Percentiles rank a stretch among this genome's conserved stretches.
phyloP scores from a whole-genome alignment of 306 rosid species.

The Cercis canadensis region DNA sequence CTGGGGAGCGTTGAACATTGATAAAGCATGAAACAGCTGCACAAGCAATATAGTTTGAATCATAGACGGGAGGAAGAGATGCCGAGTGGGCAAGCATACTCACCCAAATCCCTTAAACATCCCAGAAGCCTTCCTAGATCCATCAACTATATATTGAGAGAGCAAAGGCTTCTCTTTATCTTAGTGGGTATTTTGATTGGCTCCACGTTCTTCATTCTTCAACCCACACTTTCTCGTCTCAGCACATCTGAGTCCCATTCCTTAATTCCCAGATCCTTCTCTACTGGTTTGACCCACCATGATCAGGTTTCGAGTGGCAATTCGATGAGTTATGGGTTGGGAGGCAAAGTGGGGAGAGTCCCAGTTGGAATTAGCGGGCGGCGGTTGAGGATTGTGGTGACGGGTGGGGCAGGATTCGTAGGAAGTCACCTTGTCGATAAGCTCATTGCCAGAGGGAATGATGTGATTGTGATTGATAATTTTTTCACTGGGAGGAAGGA shows the following conservation, averaged over 20 bases:
- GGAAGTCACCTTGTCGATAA: slow-evolving; percentile 92
- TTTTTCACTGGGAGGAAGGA: slow-evolving; percentile 88
- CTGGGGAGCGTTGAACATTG: not conserved
- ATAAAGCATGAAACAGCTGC: slow-evolving; percentile 64
- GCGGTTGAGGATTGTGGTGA: slow-evolving; percentile 72
- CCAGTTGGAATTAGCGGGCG: slow-evolving; percentile 63
- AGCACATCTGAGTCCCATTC: slow-evolving; percentile 57
- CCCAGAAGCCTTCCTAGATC: slow-evolving; percentile 88
- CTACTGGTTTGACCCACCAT: slow-evolving; percentile 11
- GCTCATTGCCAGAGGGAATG: slow-evolving; percentile 71
- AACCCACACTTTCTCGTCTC: slow-evolving; percentile 77
- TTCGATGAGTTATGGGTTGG: not conserved
- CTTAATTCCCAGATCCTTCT: slow-evolving; percentile 39
- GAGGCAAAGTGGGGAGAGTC: slow-evolving; percentile 51
- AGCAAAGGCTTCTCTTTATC: slow-evolving; percentile 88
- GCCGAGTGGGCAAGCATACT: slow-evolving; percentile 57
- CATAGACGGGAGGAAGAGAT: slow-evolving; percentile 83
- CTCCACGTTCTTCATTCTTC: slow-evolving; percentile 85
- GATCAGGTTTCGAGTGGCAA: slow-evolving; percentile 34
- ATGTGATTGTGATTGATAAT: slow-evolving; percentile 85
- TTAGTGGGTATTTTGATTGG: slow-evolving; percentile 85
- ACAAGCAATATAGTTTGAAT: slow-evolving; percentile 69
- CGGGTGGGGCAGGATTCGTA: slow-evolving; percentile 91
- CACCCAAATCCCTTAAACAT: slow-evolving; percentile 77
- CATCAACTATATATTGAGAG: slow-evolving; percentile 75